Base-by-base conservation (phyloP, 495 filamentous ascomycete genomes). In the Aspergillus campestris region DNA sequence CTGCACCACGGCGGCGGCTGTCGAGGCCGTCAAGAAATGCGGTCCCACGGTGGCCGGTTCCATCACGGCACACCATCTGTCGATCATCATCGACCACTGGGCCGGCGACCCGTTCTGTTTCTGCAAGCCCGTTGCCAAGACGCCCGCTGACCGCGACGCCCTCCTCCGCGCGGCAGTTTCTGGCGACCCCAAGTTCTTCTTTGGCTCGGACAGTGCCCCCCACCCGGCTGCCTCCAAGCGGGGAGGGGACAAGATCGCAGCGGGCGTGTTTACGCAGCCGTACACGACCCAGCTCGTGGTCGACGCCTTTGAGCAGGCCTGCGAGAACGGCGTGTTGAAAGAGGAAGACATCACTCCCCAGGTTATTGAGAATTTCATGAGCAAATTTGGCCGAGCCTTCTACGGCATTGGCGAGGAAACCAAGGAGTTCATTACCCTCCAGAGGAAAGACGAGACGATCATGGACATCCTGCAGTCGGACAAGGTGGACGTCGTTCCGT, bases 261-360 rank as follows among this genome's bases (percentile, higher is more conserved):
- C 86, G 5, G 89, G 91, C 18, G 83, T 91, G 6, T 95, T 94
- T 67, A 95, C 89, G 7, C 89, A 95, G 61, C 84, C 86, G n/a
- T 87, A 81, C 56, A 81, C 80, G n/a, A 80, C 86, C 10, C 80
- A 83, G 44, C 71, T 84, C 27, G 84, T 91, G 30, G 55, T 94
- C 27, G 74, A 77, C 47, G 84, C 86, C 12, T 72, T 94, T 27
- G 84, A 86, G 61, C 76, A 82, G 55, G 87, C 74, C 7, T 64
- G 83, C 14, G 66, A 78, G 55, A 74, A 78, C 27, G 83, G 81
- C n/a, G 66, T 83, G 35, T 66, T 94, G 11, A 71, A 65, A 38
- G 77, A 79, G 13, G 72, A 76, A 11, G 75, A 82, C 13, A 79
- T 94, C n/a, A 89, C 82, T 8, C 68, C 77, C 34, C 82, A 86